Evolutionary conservation across 306 rosid genomes (phyloP), one percentile per base, ranked within the genome.

Genomic region (Hippophae tibetana): DNA sequence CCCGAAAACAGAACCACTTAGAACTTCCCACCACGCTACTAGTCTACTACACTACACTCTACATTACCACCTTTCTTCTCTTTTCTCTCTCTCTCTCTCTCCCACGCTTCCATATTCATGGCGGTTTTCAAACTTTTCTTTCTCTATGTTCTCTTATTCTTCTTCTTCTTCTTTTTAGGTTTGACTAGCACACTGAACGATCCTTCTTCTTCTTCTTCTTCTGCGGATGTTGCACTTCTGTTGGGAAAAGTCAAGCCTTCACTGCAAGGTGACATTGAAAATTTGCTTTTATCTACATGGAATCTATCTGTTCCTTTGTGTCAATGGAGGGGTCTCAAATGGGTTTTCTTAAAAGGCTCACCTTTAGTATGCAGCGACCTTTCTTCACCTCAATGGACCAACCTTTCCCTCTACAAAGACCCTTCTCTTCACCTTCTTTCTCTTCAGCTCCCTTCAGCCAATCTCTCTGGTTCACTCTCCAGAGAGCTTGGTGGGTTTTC

Each of bases 261-360:
- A 48, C 75, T 89, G 12, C 89, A 89, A 79, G 97, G 95, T 10
- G 78, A 66, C 75, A 0, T 81, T 9, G 86, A 84, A 11, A 84
- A 81, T 73, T 74, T 93, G 7, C 78, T 93, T 31, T 62, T 93
- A 40, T 76, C 86, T 62, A 86, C 97, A 60, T 93, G 99, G 99
- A 93, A 93, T 64, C 38, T 79, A 23, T 75, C 95, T 1, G 56
- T 67, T 1, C 95, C 99, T 52, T 68, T 89, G 5, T 93, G 99
- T 52, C 99, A 93, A 70, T 93, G 97, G 99, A 76, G 90, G 52
- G 99, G 99, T 10, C 89, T 93, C 78, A 89, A 86, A 68, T 93
- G 99, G 99, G 89, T 80, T 1, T 79, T 84, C 80, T 75, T 87
- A 67, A 75, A 64, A 47, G 90, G 80, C 69, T 54, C 88, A 43